Conservation (phyloP, 2,329 filamentous ascomycete species). For the Penicillium janthinellum region DNA sequence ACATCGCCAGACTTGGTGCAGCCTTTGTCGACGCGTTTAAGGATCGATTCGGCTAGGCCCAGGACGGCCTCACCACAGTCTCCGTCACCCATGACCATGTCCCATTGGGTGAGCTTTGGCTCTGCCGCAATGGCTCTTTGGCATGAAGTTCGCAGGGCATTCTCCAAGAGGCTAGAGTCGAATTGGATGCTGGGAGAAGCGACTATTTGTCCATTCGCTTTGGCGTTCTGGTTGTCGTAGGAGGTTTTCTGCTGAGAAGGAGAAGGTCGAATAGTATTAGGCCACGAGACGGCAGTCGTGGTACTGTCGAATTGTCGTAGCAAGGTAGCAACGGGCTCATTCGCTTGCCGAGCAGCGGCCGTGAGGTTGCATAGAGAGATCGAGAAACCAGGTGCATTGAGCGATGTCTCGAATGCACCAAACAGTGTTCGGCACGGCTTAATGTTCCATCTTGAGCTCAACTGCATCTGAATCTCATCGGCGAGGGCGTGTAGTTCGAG, state of each 20-base stretch:
- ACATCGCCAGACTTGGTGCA: background rate
- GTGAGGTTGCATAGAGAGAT: slow-evolving; percentile 16
- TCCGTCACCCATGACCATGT: slow-evolving; percentile 18
- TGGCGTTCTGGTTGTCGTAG: background rate
- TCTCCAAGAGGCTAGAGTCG: background rate
- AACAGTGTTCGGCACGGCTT: slow-evolving; percentile 12
- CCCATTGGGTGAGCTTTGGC: slow-evolving; percentile 16
- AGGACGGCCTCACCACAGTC: slow-evolving; percentile 13
- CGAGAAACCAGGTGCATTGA: slow-evolving; percentile 16
- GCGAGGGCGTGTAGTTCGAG: slow-evolving; percentile 14
- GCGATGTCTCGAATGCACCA: slow-evolving; percentile 16
- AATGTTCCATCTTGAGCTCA: slow-evolving; percentile 6
- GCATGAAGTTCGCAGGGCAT: background rate
- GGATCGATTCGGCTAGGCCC: slow-evolving; percentile 11
- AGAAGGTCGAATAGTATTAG: background rate
- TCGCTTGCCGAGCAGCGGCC: background rate
- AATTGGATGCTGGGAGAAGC: background rate
- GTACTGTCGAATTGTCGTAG: background rate
- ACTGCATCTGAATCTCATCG: slow-evolving; percentile 4
- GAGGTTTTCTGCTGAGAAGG: background rate
- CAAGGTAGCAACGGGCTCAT: background rate
- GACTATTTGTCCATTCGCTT: background rate
- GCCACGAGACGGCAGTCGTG: slow-evolving; percentile 1
- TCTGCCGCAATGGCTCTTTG: slow-evolving; percentile 8
- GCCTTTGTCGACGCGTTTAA: background rate